Base-by-base conservation (phyloP, 768 basidiomycete species). In the Mycena leptocephala region DNA sequence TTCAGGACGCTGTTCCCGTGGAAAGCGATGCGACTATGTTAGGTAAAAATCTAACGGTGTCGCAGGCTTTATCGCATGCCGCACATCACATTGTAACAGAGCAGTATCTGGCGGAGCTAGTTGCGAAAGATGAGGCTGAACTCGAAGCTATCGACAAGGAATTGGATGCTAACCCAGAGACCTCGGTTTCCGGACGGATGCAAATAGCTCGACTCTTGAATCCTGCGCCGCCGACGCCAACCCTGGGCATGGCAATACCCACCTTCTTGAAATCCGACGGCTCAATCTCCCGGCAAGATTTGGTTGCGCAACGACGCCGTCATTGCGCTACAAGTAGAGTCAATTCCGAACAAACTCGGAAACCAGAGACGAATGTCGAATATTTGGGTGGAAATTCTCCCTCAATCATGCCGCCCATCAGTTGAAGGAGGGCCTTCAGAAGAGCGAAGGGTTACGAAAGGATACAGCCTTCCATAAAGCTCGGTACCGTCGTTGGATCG, bases 381-480 rank as follows among this genome's bases (percentile, higher is more conserved):
- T 63, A 71, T 39, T 71, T 11, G 70, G 61, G 2, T 59, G 59
- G 24, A 71, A 61, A 20, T 71, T 71, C 43, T 71, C 59, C 2
- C 61, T 71, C 1, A 71, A 71, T 28, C 70, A 71, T 37, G 70
- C 70, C 8, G 41, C 70, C 3, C 70, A 71, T 63, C 59, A 71
- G 22, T 35, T 71, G n/a, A 51, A 63, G 48, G 70, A 71, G 37
- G 70, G 22, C 2, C 1, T 51, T 6, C 59, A 71, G 59, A n/a
- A n/a, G n/a, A n/a, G n/a, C n/a, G n/a, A n/a, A n/a, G n/a, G n/a
- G n/a, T n/a, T n/a, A n/a, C n/a, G 70, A 2, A 51, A 24, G 13
- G 70, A 71, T 22, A 71, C 59, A 13, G 30, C 59, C 1, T 51
- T 8, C n/a, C 59, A 71, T 18, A 72, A 72, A 24, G 70, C 61